These are phyloP conservation scores for Solanum hybrid DNA, from an alignment of 305 asterid species.

Conservation along the genomic window DNA sequence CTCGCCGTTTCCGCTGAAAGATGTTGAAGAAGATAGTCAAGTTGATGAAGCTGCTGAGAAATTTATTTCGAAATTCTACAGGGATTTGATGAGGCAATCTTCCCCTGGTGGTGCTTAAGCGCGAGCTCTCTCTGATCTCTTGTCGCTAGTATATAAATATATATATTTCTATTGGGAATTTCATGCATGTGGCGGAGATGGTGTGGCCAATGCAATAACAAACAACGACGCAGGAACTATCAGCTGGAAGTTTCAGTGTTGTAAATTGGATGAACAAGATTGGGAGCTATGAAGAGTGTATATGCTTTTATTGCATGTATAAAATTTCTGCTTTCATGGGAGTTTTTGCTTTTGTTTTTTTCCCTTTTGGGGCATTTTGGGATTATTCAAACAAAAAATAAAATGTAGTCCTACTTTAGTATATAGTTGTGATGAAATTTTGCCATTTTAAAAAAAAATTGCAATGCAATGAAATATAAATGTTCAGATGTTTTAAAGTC, in stretches of 20 bases:
- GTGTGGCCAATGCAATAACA: background rate
- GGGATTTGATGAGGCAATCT: slow-evolving; percentile 24
- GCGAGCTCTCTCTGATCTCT: background rate
- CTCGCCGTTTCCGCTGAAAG: slow-evolving; percentile 50
- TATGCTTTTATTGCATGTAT: slow-evolving; percentile 6
- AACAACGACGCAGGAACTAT: background rate
- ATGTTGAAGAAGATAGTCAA: slow-evolving; percentile 17
- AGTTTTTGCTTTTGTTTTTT: background rate
- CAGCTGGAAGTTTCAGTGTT: background rate
- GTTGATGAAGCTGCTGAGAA: slow-evolving; percentile 63
- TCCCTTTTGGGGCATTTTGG: background rate
- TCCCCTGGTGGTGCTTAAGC: background rate
- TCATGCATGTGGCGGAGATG: background rate
- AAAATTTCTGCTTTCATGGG: background rate
- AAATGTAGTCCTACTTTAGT: background rate
- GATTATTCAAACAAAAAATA: too few species aligned
- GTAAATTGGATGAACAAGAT: background rate
- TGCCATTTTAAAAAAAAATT: background rate
- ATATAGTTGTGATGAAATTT: background rate
- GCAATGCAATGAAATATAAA: background rate
- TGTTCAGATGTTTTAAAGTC: background rate
- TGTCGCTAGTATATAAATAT: background rate
- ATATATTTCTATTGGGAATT: background rate
- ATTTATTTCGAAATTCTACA: slow-evolving; percentile 31
- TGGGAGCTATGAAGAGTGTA: background rate